Evolutionary conservation across 1,284 basidiomycete species (phyloP).

Genomic region (Amylostereum areolatum): DNA sequence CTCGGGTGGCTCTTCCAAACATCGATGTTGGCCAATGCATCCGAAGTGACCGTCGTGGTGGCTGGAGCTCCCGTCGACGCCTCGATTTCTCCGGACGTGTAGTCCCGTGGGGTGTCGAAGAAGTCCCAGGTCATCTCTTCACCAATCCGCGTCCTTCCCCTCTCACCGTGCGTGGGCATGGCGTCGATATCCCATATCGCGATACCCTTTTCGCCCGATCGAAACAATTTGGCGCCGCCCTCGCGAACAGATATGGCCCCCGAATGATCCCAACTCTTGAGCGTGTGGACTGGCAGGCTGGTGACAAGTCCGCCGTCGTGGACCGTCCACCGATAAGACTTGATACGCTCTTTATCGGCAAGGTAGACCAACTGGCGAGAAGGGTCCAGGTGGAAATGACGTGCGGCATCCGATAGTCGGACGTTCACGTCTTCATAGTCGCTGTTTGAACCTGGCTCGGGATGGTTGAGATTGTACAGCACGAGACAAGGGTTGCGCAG

Average conservation of each 20-base stretch:
- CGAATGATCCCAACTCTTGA: neutral
- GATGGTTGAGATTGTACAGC: neutral
- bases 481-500: neutral
- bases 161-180: neutral
- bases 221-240: conserved; percentile 1
- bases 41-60: neutral
- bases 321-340: neutral
- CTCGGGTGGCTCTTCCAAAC: conserved; percentile 11
- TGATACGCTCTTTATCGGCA: conserved; percentile 1
- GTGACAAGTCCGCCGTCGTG: neutral
- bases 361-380: conserved; percentile 4
- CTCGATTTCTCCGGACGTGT: neutral
- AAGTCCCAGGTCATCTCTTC: conserved; percentile 14
- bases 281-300: neutral
- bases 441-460: neutral
- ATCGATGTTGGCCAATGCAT: neutral
- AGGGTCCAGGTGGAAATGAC: neutral
- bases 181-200: conserved; percentile 4
- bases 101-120: conserved; percentile 11
- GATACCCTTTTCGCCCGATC: neutral
- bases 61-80: neutral
- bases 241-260: neutral
- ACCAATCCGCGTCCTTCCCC: neutral
- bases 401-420: neutral
- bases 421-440: neutral